These are phyloP conservation scores for Zychaea mexicana DNA, from an alignment of 371 early-diverging fungal genomes.

Conservation along the genomic window DNA sequence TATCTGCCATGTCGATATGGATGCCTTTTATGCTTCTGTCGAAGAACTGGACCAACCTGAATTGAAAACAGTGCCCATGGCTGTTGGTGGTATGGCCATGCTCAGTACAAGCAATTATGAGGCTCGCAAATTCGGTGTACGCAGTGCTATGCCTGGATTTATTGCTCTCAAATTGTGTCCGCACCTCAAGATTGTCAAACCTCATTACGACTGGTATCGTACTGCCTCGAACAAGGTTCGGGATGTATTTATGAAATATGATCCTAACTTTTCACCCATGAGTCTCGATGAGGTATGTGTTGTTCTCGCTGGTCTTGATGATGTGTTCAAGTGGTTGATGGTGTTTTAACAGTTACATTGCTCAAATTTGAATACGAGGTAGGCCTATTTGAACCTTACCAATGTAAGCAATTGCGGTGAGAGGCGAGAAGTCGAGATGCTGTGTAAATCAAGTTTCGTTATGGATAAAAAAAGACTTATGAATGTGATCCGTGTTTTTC, in stretches of 20 bases:
- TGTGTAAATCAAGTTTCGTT: neutral
- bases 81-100: slow-evolving; percentile 68
- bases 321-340: no score
- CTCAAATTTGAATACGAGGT: neutral
- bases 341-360: no score
- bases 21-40: slow-evolving; percentile 74
- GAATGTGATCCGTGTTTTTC: no score
- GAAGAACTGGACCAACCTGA: slow-evolving; percentile 69
- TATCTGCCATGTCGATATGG: slow-evolving; percentile 74
- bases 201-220: slow-evolving; percentile 59
- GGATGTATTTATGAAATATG: slow-evolving; percentile 52
- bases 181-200: slow-evolving; percentile 54
- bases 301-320: no score
- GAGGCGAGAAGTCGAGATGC: no score
- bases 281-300: slow-evolving; percentile 63
- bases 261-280: slow-evolving; percentile 58
- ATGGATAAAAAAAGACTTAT: neutral
- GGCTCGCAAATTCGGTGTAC: slow-evolving; percentile 66
- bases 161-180: slow-evolving; percentile 69
- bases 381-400: slow-evolving; percentile 67
- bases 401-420: slow-evolving; percentile 21
- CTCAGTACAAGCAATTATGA: slow-evolving; percentile 73
- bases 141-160: slow-evolving; percentile 74
- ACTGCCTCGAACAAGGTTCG: slow-evolving; percentile 50
- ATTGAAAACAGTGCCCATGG: slow-evolving; percentile 65